Evolutionary conservation across 306 rosid species (phyloP).

Genomic region (Dryas octopetala): DNA sequence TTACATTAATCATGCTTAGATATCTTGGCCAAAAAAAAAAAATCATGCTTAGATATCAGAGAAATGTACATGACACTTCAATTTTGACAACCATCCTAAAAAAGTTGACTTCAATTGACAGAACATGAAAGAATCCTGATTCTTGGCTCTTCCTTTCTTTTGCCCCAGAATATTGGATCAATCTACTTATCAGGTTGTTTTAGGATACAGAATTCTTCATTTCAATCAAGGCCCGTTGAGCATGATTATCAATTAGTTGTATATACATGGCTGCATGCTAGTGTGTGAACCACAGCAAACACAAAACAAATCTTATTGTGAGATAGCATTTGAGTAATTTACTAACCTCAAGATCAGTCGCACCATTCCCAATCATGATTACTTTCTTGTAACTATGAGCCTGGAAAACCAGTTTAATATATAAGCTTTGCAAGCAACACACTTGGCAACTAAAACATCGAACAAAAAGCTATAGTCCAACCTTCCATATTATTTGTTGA

Average conservation of each 20-base stretch:
- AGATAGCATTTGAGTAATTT: slow-evolving; percentile 8
- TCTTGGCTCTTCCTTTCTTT: background rate
- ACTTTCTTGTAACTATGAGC: slow-evolving; percentile 61
- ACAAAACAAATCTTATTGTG: background rate
- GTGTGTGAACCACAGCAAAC: background rate
- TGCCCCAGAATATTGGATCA: background rate
- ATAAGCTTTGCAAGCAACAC: slow-evolving; percentile 25
- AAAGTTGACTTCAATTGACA: background rate
- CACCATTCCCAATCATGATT: slow-evolving; percentile 86
- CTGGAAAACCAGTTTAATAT: slow-evolving; percentile 48
- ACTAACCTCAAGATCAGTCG: slow-evolving; percentile 87
- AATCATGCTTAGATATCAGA: background rate
- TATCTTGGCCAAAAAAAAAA: too few species aligned
- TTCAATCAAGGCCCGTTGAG: too few species aligned
- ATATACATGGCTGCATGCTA: background rate
- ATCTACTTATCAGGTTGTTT: background rate
- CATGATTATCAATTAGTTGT: too few species aligned
- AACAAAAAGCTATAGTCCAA: slow-evolving; percentile 30
- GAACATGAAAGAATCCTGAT: background rate
- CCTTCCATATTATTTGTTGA: slow-evolving; percentile 78
- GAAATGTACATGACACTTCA: background rate
- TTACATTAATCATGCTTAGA: too few species aligned
- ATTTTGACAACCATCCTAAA: background rate
- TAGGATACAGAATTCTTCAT: too few species aligned
- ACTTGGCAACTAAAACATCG: slow-evolving; percentile 3